Evolutionary conservation across 345 rosid genomes (phyloP), one percentile per base, ranked within the genome.

Genomic region (Pistacia integerrima): DNA sequence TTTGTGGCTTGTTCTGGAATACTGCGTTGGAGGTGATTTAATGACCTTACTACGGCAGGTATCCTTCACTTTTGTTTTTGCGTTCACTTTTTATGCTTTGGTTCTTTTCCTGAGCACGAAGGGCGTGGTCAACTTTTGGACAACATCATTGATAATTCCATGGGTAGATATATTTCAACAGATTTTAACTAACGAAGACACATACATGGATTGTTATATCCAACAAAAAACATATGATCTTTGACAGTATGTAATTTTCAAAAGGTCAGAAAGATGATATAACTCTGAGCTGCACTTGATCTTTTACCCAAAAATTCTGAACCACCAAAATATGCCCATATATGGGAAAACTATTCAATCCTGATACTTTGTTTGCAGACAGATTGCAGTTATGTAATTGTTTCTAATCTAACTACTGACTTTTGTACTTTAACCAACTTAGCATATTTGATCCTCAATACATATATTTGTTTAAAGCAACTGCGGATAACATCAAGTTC

Each of bases 1-100:
- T 81, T 82, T 97, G 90, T 97, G 99, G 98, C 85, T 97, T 78
- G 97, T 97, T 83, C 80, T 97, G 90, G 99, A 97, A 77, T 97
- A 91, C 78, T 94, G 98, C 41, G 97, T 94, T 60, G 97, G 99
- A 18, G 98, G 99, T 78, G 97, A 97, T 86, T 89, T 97, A 52
- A 88, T 88, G 91, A 84, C 89, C 67, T 85, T 97, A 78, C 66
- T 94, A 80, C 89, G 88, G 67, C 98, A 97, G 98, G 99, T 97
- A 89, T 11, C 7, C 18, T 63, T 16, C 46, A 44, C 30, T 68
- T 41, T 69, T 20, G 18, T 75, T 5, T 73, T 69, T 56, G 25
- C 16, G 18, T 68, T 25, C 13, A 64, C 12, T 18, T 64, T 72
- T 36, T 70, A 49, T 63, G 70, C 48, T 46, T 61, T 14, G 16